Evolutionary conservation across 1,284 basidiomycete genomes (phyloP).

Genomic region (Phlebopus sp.): DNA sequence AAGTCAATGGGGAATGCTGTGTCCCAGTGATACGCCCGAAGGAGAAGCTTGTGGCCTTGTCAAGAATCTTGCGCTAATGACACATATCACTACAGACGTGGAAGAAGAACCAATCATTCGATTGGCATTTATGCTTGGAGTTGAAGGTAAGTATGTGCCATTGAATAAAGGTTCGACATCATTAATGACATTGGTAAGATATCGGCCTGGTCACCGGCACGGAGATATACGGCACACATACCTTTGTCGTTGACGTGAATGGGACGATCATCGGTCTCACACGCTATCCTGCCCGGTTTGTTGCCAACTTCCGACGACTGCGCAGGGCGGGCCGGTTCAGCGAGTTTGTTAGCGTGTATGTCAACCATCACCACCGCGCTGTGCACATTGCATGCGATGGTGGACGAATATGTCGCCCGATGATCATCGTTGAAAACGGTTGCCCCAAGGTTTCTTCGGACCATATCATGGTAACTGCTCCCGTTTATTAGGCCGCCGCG

Average conservation of each 20-base stretch:
- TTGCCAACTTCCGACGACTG: constrained; percentile 87
- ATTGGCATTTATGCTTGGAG: constrained; percentile 91
- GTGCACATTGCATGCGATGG: constrained; percentile 98
- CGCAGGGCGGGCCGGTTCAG: constrained; percentile 90
- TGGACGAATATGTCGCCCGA: constrained; percentile 95
- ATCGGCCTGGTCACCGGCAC: constrained; percentile 91
- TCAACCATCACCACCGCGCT: constrained; percentile 92
- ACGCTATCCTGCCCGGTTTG: constrained; percentile 83
- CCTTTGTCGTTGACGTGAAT: constrained; percentile 96
- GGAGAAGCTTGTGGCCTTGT: constrained; percentile 99
- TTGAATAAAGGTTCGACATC: constrained; percentile 12
- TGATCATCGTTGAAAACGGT: constrained; percentile 94
- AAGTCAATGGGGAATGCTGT: constrained; percentile 99
- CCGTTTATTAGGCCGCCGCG: constrained; percentile 6
- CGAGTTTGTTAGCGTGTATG: constrained; percentile 97
- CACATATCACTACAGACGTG: constrained; percentile 99
- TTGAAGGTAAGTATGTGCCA: constrained; percentile 67
- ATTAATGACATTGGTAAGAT: constrained; percentile 51
- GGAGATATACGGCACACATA: constrained; percentile 91
- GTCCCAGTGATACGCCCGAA: constrained; percentile 98
- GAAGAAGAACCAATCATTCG: constrained; percentile 93
- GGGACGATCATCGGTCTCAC: constrained; percentile 95
- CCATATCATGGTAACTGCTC: constrained; percentile 69
- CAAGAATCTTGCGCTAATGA: constrained; percentile 99
- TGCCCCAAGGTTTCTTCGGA: constrained; percentile 75